These are phyloP conservation scores for Linnemannia hyalina DNA, from an alignment of 192 early-diverging fungal species.

Conservation along the genomic window DNA sequence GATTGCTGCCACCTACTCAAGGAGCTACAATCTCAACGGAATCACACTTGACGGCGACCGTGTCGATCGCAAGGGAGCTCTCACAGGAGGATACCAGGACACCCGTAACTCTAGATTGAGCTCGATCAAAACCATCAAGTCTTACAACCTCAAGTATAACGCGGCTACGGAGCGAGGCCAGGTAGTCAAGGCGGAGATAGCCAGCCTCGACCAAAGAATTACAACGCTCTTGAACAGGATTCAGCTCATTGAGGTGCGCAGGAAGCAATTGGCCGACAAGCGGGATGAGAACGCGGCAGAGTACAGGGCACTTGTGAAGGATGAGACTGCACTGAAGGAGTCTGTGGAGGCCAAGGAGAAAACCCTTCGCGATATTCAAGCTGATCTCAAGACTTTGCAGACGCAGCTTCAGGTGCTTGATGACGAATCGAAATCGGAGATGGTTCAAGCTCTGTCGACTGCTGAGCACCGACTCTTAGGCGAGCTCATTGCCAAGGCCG, in stretches of 20 bases:
- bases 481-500: slow-evolving; percentile 64
- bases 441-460: slow-evolving; percentile 63
- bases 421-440: slow-evolving; percentile 71
- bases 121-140: slow-evolving; percentile 74
- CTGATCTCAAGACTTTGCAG: slow-evolving; percentile 63
- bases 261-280: slow-evolving; percentile 66
- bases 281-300: slow-evolving; percentile 69
- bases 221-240: slow-evolving; percentile 71
- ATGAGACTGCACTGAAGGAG: slow-evolving; percentile 71
- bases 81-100: slow-evolving; percentile 92
- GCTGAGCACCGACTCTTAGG: slow-evolving; percentile 68
- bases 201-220: slow-evolving; percentile 71
- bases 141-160: slow-evolving; percentile 57
- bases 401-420: slow-evolving; percentile 72
- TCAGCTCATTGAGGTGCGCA: slow-evolving; percentile 66
- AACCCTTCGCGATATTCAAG: slow-evolving; percentile 59
- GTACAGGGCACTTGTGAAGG: slow-evolving; percentile 71
- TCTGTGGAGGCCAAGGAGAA: slow-evolving; percentile 66
- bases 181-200: slow-evolving; percentile 67
- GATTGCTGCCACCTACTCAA: slow-evolving; percentile 83
- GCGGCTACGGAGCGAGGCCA: slow-evolving; percentile 57
- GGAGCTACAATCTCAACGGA: slow-evolving; percentile 79
- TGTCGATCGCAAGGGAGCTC: slow-evolving; percentile 91
- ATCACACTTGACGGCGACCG: slow-evolving; percentile 95
- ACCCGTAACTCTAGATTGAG: slow-evolving; percentile 80